Evolutionary conservation across 257 asterid species (phyloP).

Genomic region (Lycium ferocissimum): DNA sequence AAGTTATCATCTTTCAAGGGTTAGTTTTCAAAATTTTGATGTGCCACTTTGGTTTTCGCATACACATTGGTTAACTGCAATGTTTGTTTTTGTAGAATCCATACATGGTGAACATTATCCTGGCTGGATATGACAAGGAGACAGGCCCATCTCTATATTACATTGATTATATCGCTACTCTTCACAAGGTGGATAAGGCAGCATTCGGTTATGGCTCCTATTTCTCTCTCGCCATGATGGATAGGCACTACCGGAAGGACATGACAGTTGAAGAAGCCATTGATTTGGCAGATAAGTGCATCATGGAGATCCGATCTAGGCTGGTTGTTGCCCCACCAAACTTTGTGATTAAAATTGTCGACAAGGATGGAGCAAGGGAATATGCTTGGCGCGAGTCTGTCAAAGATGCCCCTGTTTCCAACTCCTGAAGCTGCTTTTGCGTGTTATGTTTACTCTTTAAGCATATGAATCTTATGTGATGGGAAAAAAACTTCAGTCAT

Average conservation of each 20-base stretch:
- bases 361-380: constrained; percentile 85
- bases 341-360: constrained; percentile 90
- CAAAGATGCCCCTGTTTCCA: constrained; percentile 56
- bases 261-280: constrained; percentile 91
- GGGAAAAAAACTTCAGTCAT: background rate
- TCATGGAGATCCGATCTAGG: constrained; percentile 78
- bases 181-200: constrained; percentile 89
- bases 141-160: constrained; percentile 86
- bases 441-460: background rate
- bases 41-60: constrained; percentile 1
- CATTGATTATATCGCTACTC: constrained; percentile 83
- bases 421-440: constrained; percentile 40
- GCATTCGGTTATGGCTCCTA: constrained; percentile 96
- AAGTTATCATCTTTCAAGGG: background rate
- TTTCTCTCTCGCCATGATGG: constrained; percentile 93
- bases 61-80: background rate
- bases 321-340: constrained; percentile 91
- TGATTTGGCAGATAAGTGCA: constrained; percentile 79
- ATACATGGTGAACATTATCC: constrained; percentile 77
- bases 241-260: constrained; percentile 80
- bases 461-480: constrained; percentile 15
- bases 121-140: constrained; percentile 95
- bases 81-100: constrained; percentile 63
- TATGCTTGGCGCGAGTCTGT: constrained; percentile 81
- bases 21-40: background rate